phyloP scores from a whole-genome alignment of 495 filamentous ascomycete genomes.

The Podospora tetraspora region DNA sequence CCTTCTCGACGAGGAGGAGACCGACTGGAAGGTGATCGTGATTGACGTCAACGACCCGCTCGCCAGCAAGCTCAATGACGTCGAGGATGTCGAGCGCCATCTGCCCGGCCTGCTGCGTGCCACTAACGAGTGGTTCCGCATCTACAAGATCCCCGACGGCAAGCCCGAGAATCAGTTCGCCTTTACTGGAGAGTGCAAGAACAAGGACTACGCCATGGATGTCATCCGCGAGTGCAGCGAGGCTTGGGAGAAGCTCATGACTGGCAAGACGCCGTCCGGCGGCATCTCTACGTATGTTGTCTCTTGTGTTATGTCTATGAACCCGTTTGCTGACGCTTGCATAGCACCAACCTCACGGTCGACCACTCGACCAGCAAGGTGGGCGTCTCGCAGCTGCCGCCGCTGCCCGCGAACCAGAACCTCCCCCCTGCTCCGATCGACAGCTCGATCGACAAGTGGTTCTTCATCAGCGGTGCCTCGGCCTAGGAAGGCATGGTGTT shows the following conservation, averaged over 20 bases:
- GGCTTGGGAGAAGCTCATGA: conserved; percentile 93
- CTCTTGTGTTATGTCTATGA: neutral
- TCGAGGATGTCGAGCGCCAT: conserved; percentile 98
- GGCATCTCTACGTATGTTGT: conserved; percentile 75
- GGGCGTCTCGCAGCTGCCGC: conserved; percentile 57
- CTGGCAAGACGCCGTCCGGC: conserved; percentile 72
- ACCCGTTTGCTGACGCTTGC: neutral
- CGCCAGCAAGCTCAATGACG: conserved; percentile 92
- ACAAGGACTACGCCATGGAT: conserved; percentile 94
- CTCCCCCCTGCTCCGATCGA: conserved; percentile 84
- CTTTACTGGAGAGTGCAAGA: conserved; percentile 99
- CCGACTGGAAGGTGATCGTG: conserved; percentile 99
- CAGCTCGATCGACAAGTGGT: conserved; percentile 99
- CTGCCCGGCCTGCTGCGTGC: conserved; percentile 92
- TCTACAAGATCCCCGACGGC: conserved; percentile 99
- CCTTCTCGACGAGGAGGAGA: conserved; percentile 98
- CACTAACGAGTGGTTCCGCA: conserved; percentile 99
- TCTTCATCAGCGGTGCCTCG: conserved; percentile 99
- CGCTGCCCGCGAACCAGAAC: conserved; percentile 70
- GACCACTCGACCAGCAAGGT: conserved; percentile 62
- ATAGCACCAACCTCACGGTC: conserved; percentile 74
- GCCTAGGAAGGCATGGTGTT: conserved; percentile 38
- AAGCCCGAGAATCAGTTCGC: conserved; percentile 99
- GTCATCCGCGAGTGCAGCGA: conserved; percentile 93
- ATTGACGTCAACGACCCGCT: conserved; percentile 98